These are phyloP conservation scores for Tetrapyrgos nigripes DNA, from an alignment of 1,284 basidiomycete species.

Conservation along the genomic window DNA sequence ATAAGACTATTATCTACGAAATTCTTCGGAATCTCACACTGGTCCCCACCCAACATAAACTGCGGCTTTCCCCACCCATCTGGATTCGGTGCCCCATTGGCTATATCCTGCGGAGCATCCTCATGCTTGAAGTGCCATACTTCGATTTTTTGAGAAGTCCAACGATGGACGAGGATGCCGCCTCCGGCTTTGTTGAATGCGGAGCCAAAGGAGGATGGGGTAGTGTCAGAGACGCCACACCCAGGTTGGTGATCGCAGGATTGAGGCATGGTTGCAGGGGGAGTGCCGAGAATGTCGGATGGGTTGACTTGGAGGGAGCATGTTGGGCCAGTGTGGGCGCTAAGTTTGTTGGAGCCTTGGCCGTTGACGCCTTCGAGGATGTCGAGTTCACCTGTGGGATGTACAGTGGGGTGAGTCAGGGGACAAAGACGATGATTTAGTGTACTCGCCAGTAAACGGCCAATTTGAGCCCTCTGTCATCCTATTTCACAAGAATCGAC, in stretches of 20 bases:
- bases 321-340: slow-evolving; percentile 40
- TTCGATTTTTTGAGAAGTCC: slow-evolving; percentile 10
- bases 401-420: too few species aligned
- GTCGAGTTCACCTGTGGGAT: slow-evolving; percentile 47
- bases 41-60: slow-evolving; percentile 13
- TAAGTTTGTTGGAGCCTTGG: slow-evolving; percentile 28
- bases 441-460: too few species aligned
- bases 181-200: slow-evolving; percentile 21
- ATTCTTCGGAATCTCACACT: background rate
- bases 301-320: slow-evolving; percentile 27
- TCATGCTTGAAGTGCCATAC: slow-evolving; percentile 16
- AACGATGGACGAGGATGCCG: slow-evolving; percentile 15
- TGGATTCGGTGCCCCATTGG: slow-evolving; percentile 12
- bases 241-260: slow-evolving; percentile 14
- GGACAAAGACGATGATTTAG: too few species aligned
- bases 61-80: slow-evolving; percentile 15
- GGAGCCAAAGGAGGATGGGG: slow-evolving; percentile 13
- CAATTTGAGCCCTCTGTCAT: slow-evolving; percentile 33
- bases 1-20: background rate
- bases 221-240: slow-evolving; percentile 12
- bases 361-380: slow-evolving; percentile 48
- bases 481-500: slow-evolving; percentile 29
- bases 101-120: slow-evolving; percentile 18
- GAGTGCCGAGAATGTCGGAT: slow-evolving; percentile 5
- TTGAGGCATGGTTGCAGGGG: slow-evolving; percentile 5